Percentiles rank a stretch among this genome's conserved stretches.
Evolutionary conservation across 2,329 filamentous ascomycete genomes (phyloP).

Genomic region (Pleomassaria siparia): DNA sequence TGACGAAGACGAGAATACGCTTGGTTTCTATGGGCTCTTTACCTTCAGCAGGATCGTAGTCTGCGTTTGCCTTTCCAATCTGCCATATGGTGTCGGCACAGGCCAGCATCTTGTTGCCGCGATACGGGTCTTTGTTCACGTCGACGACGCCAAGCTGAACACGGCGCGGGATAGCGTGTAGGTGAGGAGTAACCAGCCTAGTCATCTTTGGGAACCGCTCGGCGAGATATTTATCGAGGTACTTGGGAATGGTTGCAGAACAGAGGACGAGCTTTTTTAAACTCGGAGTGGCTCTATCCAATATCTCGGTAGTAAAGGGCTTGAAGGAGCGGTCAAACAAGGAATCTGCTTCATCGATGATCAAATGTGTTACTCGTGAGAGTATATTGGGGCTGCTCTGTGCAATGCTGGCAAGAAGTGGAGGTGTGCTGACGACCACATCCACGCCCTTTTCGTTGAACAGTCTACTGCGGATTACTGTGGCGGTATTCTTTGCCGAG

Average conservation of each 20-base stretch:
- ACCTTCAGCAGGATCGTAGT: slow-evolving; percentile 42
- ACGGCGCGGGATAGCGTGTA: slow-evolving; percentile 92
- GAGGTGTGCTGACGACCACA: slow-evolving; percentile 82
- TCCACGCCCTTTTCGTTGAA: slow-evolving; percentile 83
- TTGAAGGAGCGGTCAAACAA: slow-evolving; percentile 92
- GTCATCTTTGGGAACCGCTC: slow-evolving; percentile 79
- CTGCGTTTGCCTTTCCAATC: slow-evolving; percentile 74
- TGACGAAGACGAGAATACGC: slow-evolving; percentile 92
- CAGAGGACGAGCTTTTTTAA: slow-evolving; percentile 87
- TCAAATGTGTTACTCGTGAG: slow-evolving; percentile 83
- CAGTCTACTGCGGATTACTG: slow-evolving; percentile 79
- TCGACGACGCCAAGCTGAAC: slow-evolving; percentile 94
- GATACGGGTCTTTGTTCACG: slow-evolving; percentile 87
- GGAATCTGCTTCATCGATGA: slow-evolving; percentile 95
- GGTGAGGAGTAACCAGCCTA: slow-evolving; percentile 89
- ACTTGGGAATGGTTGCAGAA: slow-evolving; percentile 91
- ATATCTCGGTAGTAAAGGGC: slow-evolving; percentile 76
- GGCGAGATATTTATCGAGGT: slow-evolving; percentile 81
- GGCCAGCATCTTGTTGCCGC: slow-evolving; percentile 87
- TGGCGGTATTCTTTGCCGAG: slow-evolving; percentile 73
- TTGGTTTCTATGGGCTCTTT: slow-evolving; percentile 68
- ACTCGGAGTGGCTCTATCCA: slow-evolving; percentile 79
- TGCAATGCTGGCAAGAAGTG: slow-evolving; percentile 84
- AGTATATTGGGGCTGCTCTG: slow-evolving; percentile 89
- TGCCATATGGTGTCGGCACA: slow-evolving; percentile 95